phyloP scores from a whole-genome alignment of 371 early-diverging fungal species.

The Lichtheimia hyalospora region DNA sequence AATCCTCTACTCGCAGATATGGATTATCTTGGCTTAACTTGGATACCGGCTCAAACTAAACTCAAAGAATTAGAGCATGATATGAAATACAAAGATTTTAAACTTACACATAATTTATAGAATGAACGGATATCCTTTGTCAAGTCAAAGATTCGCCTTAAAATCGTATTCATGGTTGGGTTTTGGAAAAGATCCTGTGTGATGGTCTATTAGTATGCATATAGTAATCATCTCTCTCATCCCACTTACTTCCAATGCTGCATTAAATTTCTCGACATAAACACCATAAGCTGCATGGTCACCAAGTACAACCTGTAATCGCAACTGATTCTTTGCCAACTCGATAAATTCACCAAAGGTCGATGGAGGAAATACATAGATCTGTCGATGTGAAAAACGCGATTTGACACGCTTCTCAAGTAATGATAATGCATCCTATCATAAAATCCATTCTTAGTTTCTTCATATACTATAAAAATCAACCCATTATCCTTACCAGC shows the following conservation, averaged over 20 bases:
- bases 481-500: constrained; percentile 48
- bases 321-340: constrained; percentile 51
- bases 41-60: constrained; percentile 60
- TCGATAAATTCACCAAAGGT: constrained; percentile 57
- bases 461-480: not conserved
- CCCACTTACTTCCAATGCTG: constrained; percentile 23
- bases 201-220: not conserved
- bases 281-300: constrained; percentile 11
- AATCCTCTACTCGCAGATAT: constrained; percentile 40
- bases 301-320: constrained; percentile 16
- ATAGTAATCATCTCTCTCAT: not conserved
- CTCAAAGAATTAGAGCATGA: not conserved
- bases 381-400: constrained; percentile 87
- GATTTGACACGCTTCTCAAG: constrained; percentile 95
- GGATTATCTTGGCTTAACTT: constrained; percentile 41
- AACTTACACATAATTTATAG: constrained; percentile 62
- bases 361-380: constrained; percentile 66
- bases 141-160: constrained; percentile 60
- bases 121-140: constrained; percentile 62
- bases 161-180: constrained; percentile 41
- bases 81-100: not conserved
- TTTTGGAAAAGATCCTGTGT: constrained; percentile 49
- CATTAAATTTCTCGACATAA: constrained; percentile 31
- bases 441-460: not conserved
- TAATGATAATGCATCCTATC: constrained; percentile 76